phyloP scores from a whole-genome alignment of 768 basidiomycete species.

The Lactarius vividus region DNA sequence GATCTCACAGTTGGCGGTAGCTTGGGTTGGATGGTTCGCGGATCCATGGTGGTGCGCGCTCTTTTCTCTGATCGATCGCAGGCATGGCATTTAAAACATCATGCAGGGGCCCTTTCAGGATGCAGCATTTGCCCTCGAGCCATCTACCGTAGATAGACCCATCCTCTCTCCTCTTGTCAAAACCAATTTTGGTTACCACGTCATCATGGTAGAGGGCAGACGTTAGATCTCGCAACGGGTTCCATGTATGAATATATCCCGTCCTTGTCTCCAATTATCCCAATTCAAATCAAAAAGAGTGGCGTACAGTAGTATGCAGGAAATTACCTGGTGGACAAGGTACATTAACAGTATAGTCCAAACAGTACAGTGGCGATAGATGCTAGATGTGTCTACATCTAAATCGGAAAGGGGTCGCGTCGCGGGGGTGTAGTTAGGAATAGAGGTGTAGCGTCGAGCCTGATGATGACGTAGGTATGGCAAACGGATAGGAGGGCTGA shows the following conservation, averaged over 20 bases:
- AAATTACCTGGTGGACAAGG: slow-evolving; percentile 24
- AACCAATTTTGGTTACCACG: slow-evolving; percentile 82
- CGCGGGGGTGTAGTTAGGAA: slow-evolving; percentile 5
- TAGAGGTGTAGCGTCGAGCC: slow-evolving; percentile 18
- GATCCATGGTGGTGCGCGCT: slow-evolving; percentile 71
- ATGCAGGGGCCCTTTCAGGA: slow-evolving; percentile 73
- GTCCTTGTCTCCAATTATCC: slow-evolving; percentile 2
- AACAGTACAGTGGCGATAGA: slow-evolving; percentile 23
- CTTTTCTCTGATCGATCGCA: neutral
- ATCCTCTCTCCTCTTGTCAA: slow-evolving; percentile 70
- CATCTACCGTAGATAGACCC: slow-evolving; percentile 81
- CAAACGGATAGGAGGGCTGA: slow-evolving; percentile 9
- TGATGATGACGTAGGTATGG: slow-evolving; percentile 14
- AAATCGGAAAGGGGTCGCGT: slow-evolving; percentile 3
- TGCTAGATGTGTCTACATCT: slow-evolving; percentile 21
- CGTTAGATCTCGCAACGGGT: slow-evolving; percentile 37
- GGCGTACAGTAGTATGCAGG: slow-evolving; percentile 24
- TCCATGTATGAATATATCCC: slow-evolving; percentile 1
- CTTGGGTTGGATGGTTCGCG: slow-evolving; percentile 83
- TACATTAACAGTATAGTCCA: slow-evolving; percentile 23
- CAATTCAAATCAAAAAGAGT: slow-evolving; percentile 4
- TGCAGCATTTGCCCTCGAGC: slow-evolving; percentile 77
- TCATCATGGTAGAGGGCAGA: slow-evolving; percentile 89
- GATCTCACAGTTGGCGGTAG: slow-evolving; percentile 68
- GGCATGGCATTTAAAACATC: neutral